Percentiles rank a stretch among this genome's conserved stretches.
Evolutionary conservation across 192 early-diverging fungal species (phyloP).

Genomic region (Glomus cerebriforme): DNA sequence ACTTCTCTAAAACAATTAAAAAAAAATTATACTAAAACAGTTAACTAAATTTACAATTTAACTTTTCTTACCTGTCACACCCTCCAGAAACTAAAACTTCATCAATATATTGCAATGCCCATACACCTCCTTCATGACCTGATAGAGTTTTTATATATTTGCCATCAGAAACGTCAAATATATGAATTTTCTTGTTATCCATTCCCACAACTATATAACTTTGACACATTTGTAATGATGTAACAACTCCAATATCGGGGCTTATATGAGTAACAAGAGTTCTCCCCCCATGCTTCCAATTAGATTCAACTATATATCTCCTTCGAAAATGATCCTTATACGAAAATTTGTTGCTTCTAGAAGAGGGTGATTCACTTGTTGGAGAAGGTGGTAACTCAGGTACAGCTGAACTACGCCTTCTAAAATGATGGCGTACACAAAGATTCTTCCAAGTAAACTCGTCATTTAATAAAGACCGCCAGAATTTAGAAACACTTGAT

Average conservation of each 20-base stretch:
- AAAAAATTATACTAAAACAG: neutral
- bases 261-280: slow-evolving; percentile 43
- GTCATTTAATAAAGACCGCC: slow-evolving; percentile 56
- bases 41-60: neutral
- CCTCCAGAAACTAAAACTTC: slow-evolving; percentile 87
- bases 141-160: slow-evolving; percentile 67
- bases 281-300: slow-evolving; percentile 54
- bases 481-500: slow-evolving; percentile 67
- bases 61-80: slow-evolving; percentile 79
- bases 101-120: slow-evolving; percentile 90
- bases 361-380: slow-evolving; percentile 37
- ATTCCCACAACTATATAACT: slow-evolving; percentile 92
- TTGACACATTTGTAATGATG: slow-evolving; percentile 93
- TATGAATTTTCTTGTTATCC: slow-evolving; percentile 90
- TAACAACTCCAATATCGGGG: slow-evolving; percentile 71
- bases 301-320: slow-evolving; percentile 52
- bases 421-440: slow-evolving; percentile 43
- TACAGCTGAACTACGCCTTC: slow-evolving; percentile 33
- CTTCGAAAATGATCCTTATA: slow-evolving; percentile 59
- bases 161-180: slow-evolving; percentile 86
- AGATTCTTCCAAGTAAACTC: slow-evolving; percentile 49
- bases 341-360: slow-evolving; percentile 38
- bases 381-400: slow-evolving; percentile 19
- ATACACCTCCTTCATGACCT: slow-evolving; percentile 94
- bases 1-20: slow-evolving; percentile 58